Percentiles rank a stretch among this genome's conserved stretches.
Conservation (phyloP, 257 asterid species). For the Solanum ossicruentum region DNA sequence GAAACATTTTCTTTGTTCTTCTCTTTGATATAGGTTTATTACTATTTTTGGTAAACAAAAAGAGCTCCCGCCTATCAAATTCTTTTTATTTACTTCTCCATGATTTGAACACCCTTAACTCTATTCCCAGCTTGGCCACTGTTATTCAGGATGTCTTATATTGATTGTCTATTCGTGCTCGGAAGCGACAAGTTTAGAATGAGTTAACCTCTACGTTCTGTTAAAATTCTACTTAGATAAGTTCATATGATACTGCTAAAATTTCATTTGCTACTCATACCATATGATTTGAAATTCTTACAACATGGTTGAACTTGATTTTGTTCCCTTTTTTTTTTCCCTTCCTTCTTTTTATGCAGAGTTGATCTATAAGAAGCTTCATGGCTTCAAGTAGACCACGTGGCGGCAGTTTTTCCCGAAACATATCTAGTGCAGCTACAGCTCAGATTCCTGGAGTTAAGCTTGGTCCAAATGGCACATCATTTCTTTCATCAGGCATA, state of each 20-base stretch:
- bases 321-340: not conserved
- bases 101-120: not conserved
- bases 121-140: not conserved
- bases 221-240: not conserved
- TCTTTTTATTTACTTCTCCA: not conserved
- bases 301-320: not conserved
- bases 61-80: not conserved
- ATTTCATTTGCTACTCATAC: not conserved
- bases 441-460: conserved; percentile 71
- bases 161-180: not conserved
- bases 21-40: too few species aligned
- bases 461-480: conserved; percentile 84
- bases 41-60: too few species aligned
- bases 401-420: conserved; percentile 71
- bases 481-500: conserved; percentile 80
- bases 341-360: conserved; percentile 2
- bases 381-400: conserved; percentile 74
- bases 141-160: not conserved
- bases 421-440: conserved; percentile 30
- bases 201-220: not conserved
- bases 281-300: not conserved
- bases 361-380: not conserved
- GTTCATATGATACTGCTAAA: not conserved
- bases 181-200: not conserved
- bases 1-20: too few species aligned